Conservation (phyloP, 805 yeast species). For the Ogataea dorogensis region DNA sequence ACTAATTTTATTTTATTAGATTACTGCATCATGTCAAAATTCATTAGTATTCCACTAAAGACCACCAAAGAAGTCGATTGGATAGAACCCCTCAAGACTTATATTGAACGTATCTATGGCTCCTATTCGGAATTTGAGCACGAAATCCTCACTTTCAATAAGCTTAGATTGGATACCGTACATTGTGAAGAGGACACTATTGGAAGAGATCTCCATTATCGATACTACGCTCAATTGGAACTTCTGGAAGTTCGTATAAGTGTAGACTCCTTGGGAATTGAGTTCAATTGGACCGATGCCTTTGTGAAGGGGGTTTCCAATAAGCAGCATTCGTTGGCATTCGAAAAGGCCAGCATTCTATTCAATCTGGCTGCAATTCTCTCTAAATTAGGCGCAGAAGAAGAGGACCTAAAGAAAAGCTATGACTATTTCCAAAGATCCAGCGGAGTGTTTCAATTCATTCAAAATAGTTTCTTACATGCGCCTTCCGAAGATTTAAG, state of each 20-base stretch:
- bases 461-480: conserved; percentile 79
- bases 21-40: conserved; percentile 17
- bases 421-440: conserved; percentile 66
- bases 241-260: conserved; percentile 77
- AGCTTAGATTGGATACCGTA: conserved; percentile 56
- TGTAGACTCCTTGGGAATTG: conserved; percentile 45
- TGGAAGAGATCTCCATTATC: conserved; percentile 55
- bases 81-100: conserved; percentile 56
- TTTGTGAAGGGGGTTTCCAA: conserved; percentile 46
- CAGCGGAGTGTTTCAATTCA: conserved; percentile 70
- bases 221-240: conserved; percentile 80
- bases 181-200: conserved; percentile 38
- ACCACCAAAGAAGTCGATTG: conserved; percentile 63
- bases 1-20: background rate
- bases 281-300: conserved; percentile 82
- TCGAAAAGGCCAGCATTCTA: conserved; percentile 82
- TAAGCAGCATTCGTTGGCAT: conserved; percentile 78
- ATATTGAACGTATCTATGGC: conserved; percentile 64
- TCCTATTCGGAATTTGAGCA: conserved; percentile 51
- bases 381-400: conserved; percentile 47
- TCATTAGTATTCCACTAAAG: conserved; percentile 36
- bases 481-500: conserved; percentile 81
- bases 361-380: conserved; percentile 73
- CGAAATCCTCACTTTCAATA: conserved; percentile 55
- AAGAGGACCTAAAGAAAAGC: conserved; percentile 53